Evolutionary conservation across 495 filamentous ascomycete species (phyloP), one percentile per base, ranked within the genome.

Genomic region (Annulohypoxylon moriforme): DNA sequence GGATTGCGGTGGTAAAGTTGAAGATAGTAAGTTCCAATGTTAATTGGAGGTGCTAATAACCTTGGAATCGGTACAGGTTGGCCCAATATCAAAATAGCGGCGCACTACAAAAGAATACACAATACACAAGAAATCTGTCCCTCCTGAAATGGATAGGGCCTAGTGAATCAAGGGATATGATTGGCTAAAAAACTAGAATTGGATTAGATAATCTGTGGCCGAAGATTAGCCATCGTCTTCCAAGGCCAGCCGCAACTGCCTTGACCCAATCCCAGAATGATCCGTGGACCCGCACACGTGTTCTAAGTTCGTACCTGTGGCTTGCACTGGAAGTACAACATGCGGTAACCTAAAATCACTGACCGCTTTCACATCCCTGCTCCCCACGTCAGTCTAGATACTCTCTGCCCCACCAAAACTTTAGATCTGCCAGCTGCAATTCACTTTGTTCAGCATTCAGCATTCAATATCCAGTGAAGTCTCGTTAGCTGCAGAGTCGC

Each of bases 381-480:
- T 67, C 68, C 61, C 68, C 68, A 70, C 47, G 46, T 57, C 47
- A 42, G 44, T 56, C 52, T 63, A 64, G 31, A 44, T 46, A 60
- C 36, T 34, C 36, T 34, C 5, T 89, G 87, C 83, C 88, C 67
- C 79, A 80, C 46, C 79, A 82, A 75, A 86, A 84, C 55, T 61
- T 53, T 68, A 63, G 58, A 72, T 55, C 69, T 67, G 13, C 22
- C 33, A 33, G 33, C 10, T 42, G 61, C 61, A 27, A 40, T 46
- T 22, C 36, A 9, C 29, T 60, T 60, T 27, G 14, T 20, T 16
- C 9, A 55, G 29, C 47, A 22, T 24, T 53, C 24, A 14, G n/a
- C 40, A n/a, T 25, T 50, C 20, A 33, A 1, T 58, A 20, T 59
- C 27, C 10, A 60, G 40, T 40, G 57, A 60, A 67, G 69, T 53